phyloP scores from a whole-genome alignment of 2,329 filamentous ascomycete species.

The Aureobasidium namibiae region DNA sequence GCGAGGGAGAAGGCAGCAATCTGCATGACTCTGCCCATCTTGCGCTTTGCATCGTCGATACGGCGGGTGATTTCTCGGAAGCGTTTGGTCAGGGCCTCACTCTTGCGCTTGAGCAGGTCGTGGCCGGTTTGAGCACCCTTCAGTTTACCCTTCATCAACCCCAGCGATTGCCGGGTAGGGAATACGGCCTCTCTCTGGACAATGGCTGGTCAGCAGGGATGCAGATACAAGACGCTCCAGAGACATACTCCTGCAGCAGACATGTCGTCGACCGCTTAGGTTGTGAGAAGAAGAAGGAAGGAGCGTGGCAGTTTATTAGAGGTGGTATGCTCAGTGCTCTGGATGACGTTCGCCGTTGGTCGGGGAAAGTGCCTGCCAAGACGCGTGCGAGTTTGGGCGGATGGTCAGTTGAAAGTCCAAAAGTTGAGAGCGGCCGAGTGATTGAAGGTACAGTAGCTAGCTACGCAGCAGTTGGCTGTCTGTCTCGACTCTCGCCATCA shows the following conservation, averaged over 20 bases:
- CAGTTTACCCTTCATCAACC: conserved; percentile 95
- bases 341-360: conserved; percentile 6
- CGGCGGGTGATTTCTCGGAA: conserved; percentile 81
- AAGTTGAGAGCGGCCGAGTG: not conserved
- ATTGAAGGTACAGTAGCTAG: not conserved
- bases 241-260: conserved; percentile 32
- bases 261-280: conserved; percentile 23
- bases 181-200: conserved; percentile 89
- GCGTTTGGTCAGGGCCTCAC: conserved; percentile 84
- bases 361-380: conserved; percentile 8
- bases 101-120: conserved; percentile 93
- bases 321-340: not conserved
- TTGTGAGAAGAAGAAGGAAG: not conserved
- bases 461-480: not conserved
- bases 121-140: conserved; percentile 74
- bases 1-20: conserved; percentile 96
- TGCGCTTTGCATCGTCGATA: conserved; percentile 97
- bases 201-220: not conserved
- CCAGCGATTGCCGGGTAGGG: conserved; percentile 92
- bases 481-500: not conserved
- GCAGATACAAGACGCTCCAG: not conserved
- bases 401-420: not conserved
- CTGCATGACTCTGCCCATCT: conserved; percentile 99
- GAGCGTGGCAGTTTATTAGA: not conserved
- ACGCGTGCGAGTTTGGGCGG: conserved; percentile 1